These are phyloP conservation scores for Backusella westeae DNA, from an alignment of 192 early-diverging fungal genomes.

Conservation along the genomic window DNA sequence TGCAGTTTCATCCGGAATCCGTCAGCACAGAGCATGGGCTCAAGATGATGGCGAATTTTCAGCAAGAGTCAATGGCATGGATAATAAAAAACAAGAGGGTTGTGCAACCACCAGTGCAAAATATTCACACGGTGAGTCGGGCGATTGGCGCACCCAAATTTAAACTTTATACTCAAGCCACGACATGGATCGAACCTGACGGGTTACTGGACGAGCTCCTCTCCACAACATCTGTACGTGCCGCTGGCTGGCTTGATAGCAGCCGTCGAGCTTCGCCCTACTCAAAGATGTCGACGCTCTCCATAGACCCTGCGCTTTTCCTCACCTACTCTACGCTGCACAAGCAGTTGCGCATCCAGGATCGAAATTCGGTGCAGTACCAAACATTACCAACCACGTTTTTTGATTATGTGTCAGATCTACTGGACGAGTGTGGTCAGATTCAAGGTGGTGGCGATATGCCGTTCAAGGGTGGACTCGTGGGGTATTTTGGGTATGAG, in stretches of 20 bases:
- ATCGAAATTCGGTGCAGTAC: background rate
- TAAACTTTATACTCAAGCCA: background rate
- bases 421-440: background rate
- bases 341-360: conserved; percentile 10
- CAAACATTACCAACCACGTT: conserved; percentile 42
- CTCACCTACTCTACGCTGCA: conserved; percentile 36
- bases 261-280: conserved; percentile 37
- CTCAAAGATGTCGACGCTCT: conserved; percentile 22
- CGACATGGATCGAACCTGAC: conserved; percentile 25
- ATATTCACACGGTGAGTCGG: background rate
- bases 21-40: conserved; percentile 82
- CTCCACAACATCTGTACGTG: background rate
- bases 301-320: conserved; percentile 25
- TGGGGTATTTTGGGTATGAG: conserved; percentile 94
- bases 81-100: conserved; percentile 20
- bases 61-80: conserved; percentile 42
- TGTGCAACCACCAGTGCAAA: background rate
- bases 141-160: background rate
- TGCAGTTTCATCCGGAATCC: conserved; percentile 98
- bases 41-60: conserved; percentile 75
- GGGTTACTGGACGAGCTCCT: conserved; percentile 24
- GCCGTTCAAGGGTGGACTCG: conserved; percentile 79
- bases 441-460: conserved; percentile 3
- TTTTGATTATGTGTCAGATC: conserved; percentile 64
- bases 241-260: conserved; percentile 63